phyloP scores from a whole-genome alignment of 2,329 filamentous ascomycete genomes.

The Exserohilum rostratum region DNA sequence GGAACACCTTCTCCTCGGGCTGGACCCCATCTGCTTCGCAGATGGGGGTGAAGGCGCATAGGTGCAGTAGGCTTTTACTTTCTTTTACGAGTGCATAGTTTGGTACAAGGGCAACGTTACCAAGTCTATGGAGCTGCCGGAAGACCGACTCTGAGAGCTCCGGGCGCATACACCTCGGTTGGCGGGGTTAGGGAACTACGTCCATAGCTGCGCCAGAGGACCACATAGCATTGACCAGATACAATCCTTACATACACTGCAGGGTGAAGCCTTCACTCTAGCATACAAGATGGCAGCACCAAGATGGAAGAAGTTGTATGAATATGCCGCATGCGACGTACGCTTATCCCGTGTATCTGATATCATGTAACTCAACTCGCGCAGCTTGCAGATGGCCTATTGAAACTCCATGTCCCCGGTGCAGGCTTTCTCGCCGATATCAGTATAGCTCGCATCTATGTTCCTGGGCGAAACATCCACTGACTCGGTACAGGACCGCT shows the following conservation, averaged over 20 bases:
- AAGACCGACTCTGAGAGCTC: background rate
- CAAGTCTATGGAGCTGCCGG: background rate
- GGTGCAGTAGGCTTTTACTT: background rate
- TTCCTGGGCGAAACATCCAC: background rate
- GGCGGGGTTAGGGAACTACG: constrained; percentile 12
- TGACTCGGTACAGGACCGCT: constrained; percentile 32
- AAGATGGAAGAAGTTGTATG: constrained; percentile 40
- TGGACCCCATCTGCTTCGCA: background rate
- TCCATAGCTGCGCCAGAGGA: background rate
- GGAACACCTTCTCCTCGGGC: background rate
- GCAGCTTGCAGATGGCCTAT: constrained; percentile 68
- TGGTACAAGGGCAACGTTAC: background rate
- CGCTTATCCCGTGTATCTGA: background rate
- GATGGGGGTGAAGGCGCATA: background rate
- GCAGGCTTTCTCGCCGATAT: constrained; percentile 72
- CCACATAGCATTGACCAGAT: background rate
- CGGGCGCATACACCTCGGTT: constrained; percentile 8
- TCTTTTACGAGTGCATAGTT: background rate
- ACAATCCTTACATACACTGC: background rate
- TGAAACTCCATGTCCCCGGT: constrained; percentile 69
- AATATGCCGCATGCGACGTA: constrained; percentile 46
- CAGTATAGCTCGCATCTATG: constrained; percentile 50
- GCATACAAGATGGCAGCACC: constrained; percentile 28
- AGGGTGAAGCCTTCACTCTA: background rate
- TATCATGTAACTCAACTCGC: constrained; percentile 14